phyloP scores from a whole-genome alignment of 129 eudicot species.

The Chrysanthemum seticuspe region DNA sequence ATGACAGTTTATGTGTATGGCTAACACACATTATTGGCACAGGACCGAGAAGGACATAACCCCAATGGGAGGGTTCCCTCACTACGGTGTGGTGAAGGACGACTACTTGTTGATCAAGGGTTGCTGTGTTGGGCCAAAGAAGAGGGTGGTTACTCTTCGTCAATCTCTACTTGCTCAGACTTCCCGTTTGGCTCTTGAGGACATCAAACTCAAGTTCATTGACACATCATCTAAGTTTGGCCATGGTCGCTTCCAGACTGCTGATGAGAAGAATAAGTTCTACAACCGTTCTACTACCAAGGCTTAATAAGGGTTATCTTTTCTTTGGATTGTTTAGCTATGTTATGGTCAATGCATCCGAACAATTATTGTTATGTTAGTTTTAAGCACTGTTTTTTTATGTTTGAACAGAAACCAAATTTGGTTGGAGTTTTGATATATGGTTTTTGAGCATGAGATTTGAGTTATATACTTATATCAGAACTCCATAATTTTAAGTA shows the following conservation, averaged over 20 bases:
- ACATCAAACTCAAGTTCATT: constrained; percentile 50
- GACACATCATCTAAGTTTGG: constrained; percentile 55
- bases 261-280: constrained; percentile 44
- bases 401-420: constrained; percentile 15
- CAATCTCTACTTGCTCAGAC: constrained; percentile 50
- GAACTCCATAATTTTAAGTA: no score
- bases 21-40: background rate
- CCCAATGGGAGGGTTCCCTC: constrained; percentile 65
- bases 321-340: background rate
- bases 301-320: constrained; percentile 21
- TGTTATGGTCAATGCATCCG: background rate
- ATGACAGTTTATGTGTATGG: background rate
- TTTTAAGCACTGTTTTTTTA: constrained; percentile 4
- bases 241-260: constrained; percentile 64
- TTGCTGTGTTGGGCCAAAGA: constrained; percentile 53
- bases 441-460: background rate
- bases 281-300: constrained; percentile 31
- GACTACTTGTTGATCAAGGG: constrained; percentile 56
- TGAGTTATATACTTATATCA: no score
- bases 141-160: constrained; percentile 55
- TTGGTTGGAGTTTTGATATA: constrained; percentile 25
- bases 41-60: constrained; percentile 61
- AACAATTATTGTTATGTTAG: background rate
- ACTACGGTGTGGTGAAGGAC: constrained; percentile 54
- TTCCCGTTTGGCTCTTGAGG: constrained; percentile 53